Evolutionary conservation across 2,329 filamentous ascomycete genomes (phyloP).

Genomic region (Ophiostoma himal-ulmi): DNA sequence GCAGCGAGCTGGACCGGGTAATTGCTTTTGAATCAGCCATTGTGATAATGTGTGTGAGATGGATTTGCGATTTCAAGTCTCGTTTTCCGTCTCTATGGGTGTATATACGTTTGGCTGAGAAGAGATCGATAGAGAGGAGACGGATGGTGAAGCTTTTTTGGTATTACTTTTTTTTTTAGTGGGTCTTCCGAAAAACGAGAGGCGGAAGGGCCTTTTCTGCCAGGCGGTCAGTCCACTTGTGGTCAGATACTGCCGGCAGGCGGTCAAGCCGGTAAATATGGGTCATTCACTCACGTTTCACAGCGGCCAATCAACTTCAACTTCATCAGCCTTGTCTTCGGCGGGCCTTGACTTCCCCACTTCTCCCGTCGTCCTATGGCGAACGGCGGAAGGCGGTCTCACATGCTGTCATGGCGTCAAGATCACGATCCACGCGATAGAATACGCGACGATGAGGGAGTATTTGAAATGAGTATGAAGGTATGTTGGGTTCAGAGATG

Average conservation of each 20-base stretch:
- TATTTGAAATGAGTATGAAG: not conserved
- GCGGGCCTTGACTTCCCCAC: not conserved
- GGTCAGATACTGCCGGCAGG: conserved; percentile 19
- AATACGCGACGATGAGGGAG: not conserved
- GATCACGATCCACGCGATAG: not conserved
- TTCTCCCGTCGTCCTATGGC: not conserved
- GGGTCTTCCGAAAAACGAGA: conserved; percentile 18
- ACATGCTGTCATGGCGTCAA: conserved; percentile 10
- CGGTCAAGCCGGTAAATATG: not conserved
- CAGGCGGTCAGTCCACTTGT: conserved; percentile 24
- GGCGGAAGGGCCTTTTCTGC: conserved; percentile 25
- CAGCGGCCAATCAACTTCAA: not conserved
- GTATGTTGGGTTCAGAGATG: not conserved
- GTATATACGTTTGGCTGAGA: conserved; percentile 10
- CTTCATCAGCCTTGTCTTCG: conserved; percentile 6
- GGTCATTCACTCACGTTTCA: not conserved
- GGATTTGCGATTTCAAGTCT: not conserved
- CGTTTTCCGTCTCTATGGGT: not conserved
- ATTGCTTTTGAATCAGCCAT: conserved; percentile 24
- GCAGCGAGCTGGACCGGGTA: conserved; percentile 14
- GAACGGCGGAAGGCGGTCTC: conserved; percentile 4
- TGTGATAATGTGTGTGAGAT: not conserved
- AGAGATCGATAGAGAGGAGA: conserved; percentile 9
- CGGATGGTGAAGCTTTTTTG: conserved; percentile 14
- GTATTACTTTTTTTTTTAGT: conserved; percentile 19